These are phyloP conservation scores for Backusella liffmaniae DNA, from an alignment of 192 early-diverging fungal genomes.

Conservation along the genomic window DNA sequence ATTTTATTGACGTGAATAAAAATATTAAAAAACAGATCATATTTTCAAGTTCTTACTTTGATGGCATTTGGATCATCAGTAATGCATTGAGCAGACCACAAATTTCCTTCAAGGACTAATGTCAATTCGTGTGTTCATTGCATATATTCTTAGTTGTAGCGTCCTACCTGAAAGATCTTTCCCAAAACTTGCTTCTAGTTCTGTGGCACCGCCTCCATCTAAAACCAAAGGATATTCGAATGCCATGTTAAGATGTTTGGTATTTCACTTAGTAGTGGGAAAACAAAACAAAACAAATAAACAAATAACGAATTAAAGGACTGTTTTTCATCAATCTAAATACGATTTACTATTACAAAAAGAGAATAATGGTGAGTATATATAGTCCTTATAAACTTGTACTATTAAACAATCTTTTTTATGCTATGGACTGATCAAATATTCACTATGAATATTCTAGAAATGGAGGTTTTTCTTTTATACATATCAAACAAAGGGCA, in stretches of 20 bases:
- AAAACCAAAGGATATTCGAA: constrained; percentile 35
- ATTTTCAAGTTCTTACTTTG: constrained; percentile 21
- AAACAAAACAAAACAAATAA: not conserved
- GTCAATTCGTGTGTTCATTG: not conserved
- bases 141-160: not conserved
- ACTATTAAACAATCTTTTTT: too few species aligned
- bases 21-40: not conserved
- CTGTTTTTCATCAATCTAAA: too few species aligned
- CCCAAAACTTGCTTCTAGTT: constrained; percentile 33
- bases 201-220: constrained; percentile 50
- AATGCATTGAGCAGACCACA: constrained; percentile 46
- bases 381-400: too few species aligned
- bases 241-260: not conserved
- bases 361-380: too few species aligned
- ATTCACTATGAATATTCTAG: too few species aligned
- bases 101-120: constrained; percentile 8
- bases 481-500: too few species aligned
- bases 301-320: not conserved
- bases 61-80: constrained; percentile 39
- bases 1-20: not conserved
- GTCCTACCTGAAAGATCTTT: constrained; percentile 38
- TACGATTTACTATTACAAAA: too few species aligned
- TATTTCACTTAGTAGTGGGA: not conserved
- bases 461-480: too few species aligned
- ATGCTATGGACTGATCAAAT: too few species aligned